A percentile compares a stretch with the other conserved stretches of the same genome.
phyloP scores from a whole-genome alignment of 257 asterid species.

The Parsonsia alboflavescens region DNA sequence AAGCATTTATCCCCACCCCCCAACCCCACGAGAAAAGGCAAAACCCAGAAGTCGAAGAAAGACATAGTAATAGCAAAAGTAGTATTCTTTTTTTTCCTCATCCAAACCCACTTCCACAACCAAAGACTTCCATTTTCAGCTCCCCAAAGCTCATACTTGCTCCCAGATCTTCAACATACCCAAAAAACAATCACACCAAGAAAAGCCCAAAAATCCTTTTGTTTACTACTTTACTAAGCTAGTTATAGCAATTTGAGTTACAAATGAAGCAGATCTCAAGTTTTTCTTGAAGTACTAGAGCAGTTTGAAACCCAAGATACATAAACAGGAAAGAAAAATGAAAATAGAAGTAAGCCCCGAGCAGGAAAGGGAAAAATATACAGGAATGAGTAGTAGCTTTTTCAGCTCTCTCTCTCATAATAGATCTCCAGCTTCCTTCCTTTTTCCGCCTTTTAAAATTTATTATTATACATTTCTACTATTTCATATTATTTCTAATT shows the following conservation, averaged over 20 bases:
- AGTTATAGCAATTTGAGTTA: neutral
- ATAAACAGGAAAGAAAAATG: neutral
- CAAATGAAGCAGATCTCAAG: constrained; percentile 57
- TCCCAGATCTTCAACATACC: constrained; percentile 28
- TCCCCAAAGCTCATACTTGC: constrained; percentile 17
- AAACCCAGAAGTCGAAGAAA: constrained; percentile 17
- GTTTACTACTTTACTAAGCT: neutral
- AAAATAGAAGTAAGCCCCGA: constrained; percentile 21
- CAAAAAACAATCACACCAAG: constrained; percentile 9
- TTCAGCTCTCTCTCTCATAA: constrained; percentile 33
- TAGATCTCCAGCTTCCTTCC: constrained; percentile 20
- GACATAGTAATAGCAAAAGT: neutral
- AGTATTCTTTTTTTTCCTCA: constrained; percentile 26
- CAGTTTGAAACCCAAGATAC: constrained; percentile 33
- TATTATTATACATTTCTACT: neutral
- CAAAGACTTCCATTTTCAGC: constrained; percentile 27
- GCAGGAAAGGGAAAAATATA: constrained; percentile 27
- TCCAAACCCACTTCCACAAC: constrained; percentile 47
- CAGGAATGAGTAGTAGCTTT: constrained; percentile 42
- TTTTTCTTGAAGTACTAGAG: constrained; percentile 15
- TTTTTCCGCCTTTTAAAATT: constrained; percentile 4
- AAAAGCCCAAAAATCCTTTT: constrained; percentile 14
- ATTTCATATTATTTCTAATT: too few relatives aligned
- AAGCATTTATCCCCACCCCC: constrained; percentile 34
- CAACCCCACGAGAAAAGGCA: constrained; percentile 33